These are phyloP conservation scores for Aureobasidium lini DNA, from an alignment of 2,329 filamentous ascomycete species.

Conservation along the genomic window DNA sequence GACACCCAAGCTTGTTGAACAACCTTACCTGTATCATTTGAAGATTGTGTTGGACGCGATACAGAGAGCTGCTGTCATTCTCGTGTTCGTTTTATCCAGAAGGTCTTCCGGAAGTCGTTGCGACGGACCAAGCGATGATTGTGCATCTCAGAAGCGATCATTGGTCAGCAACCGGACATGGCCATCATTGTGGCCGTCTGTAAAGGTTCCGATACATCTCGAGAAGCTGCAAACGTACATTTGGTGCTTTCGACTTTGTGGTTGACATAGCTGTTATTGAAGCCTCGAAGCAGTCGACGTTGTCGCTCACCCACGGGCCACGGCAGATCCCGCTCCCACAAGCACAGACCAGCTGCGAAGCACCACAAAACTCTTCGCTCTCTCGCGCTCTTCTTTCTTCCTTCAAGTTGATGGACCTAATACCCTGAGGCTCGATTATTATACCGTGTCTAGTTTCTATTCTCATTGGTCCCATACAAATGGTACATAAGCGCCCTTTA, in stretches of 20 bases:
- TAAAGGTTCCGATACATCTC: not conserved
- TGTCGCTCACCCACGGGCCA: not conserved
- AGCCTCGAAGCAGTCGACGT: not conserved
- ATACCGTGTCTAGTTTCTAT: not conserved
- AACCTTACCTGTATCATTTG: too few relatives aligned
- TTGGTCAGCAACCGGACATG: not conserved
- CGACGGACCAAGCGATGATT: too few relatives aligned
- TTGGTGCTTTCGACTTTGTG: not conserved
- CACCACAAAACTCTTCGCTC: not conserved
- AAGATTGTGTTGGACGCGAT: too few relatives aligned
- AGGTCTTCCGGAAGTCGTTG: not conserved
- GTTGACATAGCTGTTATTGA: not conserved
- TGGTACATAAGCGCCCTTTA: conserved; percentile 5
- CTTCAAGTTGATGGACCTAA: not conserved
- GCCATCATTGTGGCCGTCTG: not conserved
- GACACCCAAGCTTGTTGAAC: too few relatives aligned
- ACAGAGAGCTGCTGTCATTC: too few relatives aligned
- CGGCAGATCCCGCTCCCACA: not conserved
- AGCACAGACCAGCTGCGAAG: not conserved
- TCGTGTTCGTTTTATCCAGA: not conserved
- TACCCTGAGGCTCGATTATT: conserved; percentile 1
- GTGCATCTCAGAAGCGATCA: not conserved
- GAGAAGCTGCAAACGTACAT: not conserved
- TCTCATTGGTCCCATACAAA: conserved; percentile 12
- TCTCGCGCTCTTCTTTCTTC: not conserved